Conservation (phyloP, 2,329 filamentous ascomycete species). For the Phyllachora maydis region DNA sequence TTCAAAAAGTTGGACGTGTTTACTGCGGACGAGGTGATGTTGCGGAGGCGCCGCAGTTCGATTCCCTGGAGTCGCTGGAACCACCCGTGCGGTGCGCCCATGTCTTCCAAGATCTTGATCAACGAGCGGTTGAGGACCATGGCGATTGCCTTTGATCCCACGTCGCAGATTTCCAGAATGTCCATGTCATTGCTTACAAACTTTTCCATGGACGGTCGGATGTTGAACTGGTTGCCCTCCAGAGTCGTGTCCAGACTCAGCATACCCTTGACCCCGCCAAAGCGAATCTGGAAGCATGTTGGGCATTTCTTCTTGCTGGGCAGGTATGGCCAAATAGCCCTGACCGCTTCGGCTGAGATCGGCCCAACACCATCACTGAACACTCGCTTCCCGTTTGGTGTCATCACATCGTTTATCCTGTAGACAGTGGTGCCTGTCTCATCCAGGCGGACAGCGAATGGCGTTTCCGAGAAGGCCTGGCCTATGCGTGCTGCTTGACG, state of each 20-base stretch:
- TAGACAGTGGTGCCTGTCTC: conserved; percentile 12
- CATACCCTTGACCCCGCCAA: conserved; percentile 60
- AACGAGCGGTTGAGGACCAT: conserved; percentile 59
- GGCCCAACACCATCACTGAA: conserved; percentile 72
- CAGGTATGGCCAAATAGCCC: conserved; percentile 35
- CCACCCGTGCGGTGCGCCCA: conserved; percentile 32
- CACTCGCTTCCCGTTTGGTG: conserved; percentile 24
- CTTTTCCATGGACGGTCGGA: conserved; percentile 64
- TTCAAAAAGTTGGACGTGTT: conserved; percentile 50
- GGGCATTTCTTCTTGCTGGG: conserved; percentile 25
- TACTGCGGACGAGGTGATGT: conserved; percentile 31
- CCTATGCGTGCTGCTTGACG: conserved; percentile 38
- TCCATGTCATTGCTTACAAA: conserved; percentile 34
- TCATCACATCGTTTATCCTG: conserved; percentile 29
- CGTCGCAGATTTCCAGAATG: conserved; percentile 53
- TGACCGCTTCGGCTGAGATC: conserved; percentile 38
- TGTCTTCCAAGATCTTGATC: conserved; percentile 74
- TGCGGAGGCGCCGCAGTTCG: conserved; percentile 38
- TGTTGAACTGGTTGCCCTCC: conserved; percentile 30
- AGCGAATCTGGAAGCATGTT: conserved; percentile 56
- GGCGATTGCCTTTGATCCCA: conserved; percentile 42
- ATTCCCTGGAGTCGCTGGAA: conserved; percentile 44
- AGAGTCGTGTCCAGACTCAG: conserved; percentile 46
- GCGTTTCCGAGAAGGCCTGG: conserved; percentile 57
- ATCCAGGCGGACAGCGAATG: conserved; percentile 32